Evolutionary conservation across 192 early-diverging fungal genomes (phyloP).

Genomic region (Podila minutissima): DNA sequence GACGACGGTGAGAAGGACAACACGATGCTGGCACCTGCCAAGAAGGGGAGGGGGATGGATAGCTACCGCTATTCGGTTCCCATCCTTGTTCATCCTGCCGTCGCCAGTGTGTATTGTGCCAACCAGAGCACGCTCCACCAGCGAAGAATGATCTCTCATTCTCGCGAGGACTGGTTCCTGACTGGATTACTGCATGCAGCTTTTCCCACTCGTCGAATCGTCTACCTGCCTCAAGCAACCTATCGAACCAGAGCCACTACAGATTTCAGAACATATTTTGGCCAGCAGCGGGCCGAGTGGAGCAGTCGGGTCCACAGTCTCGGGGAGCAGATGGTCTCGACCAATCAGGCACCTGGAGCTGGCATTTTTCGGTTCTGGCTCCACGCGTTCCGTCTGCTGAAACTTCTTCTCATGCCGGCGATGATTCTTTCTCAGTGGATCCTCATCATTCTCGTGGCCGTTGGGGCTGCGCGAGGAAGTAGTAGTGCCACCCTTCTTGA

Average conservation of each 20-base stretch:
- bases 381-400: constrained; percentile 19
- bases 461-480: constrained; percentile 3
- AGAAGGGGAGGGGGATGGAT: not conserved
- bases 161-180: constrained; percentile 23
- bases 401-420: constrained; percentile 6
- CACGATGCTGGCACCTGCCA: not conserved
- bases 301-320: not conserved
- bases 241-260: not conserved
- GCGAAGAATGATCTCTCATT: constrained; percentile 4
- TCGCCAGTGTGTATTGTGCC: constrained; percentile 9
- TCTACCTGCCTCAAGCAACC: constrained; percentile 16
- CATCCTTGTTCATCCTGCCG: constrained; percentile 30
- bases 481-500: not conserved
- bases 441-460: not conserved
- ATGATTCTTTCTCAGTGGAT: not conserved
- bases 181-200: constrained; percentile 19
- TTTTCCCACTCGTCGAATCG: constrained; percentile 8
- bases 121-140: constrained; percentile 17
- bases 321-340: not conserved
- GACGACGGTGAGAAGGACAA: not conserved
- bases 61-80: constrained; percentile 7
- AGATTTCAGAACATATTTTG: not conserved
- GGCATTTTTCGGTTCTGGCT: constrained; percentile 8
- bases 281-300: not conserved
- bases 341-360: constrained; percentile 4